A percentile compares a stretch with the other conserved stretches of the same genome.
phyloP scores from a whole-genome alignment of 1,139 yeast species.

The Candida buenavistaensis region DNA sequence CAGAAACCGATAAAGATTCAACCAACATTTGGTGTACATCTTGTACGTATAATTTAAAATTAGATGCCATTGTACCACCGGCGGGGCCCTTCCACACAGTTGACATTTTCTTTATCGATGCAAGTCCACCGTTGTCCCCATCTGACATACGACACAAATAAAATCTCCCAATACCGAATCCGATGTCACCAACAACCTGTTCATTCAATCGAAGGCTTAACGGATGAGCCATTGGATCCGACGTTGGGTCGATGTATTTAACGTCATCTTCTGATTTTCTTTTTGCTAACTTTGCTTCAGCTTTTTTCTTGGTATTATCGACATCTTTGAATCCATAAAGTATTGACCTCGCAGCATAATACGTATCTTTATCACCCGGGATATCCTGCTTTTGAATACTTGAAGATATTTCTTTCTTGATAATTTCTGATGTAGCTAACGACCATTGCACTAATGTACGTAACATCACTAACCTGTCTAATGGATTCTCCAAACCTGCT shows the following conservation, averaged over 20 bases:
- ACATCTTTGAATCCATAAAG: conserved; percentile 39
- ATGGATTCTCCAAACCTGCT: conserved; percentile 40
- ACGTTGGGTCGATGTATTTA: conserved; percentile 42
- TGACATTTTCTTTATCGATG: conserved; percentile 35
- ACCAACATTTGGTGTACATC: conserved; percentile 42
- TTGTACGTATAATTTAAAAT: conserved; percentile 52
- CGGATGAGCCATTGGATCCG: conserved; percentile 41
- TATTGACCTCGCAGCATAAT: conserved; percentile 41
- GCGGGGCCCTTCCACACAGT: conserved; percentile 20
- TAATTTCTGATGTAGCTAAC: conserved; percentile 39
- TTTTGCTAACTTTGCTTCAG: conserved; percentile 32
- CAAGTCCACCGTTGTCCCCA: conserved; percentile 39
- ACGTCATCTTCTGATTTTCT: conserved; percentile 28
- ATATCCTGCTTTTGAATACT: conserved; percentile 38
- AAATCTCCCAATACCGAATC: conserved; percentile 47
- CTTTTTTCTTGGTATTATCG: conserved; percentile 30
- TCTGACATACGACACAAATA: conserved; percentile 46
- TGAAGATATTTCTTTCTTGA: conserved; percentile 37
- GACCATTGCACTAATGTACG: conserved; percentile 53
- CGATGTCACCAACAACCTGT: conserved; percentile 47
- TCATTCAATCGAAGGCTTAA: conserved; percentile 42
- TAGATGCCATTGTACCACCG: conserved; percentile 28
- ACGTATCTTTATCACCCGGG: conserved; percentile 47
- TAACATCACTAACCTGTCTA: conserved; percentile 47
- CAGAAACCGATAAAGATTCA: conserved; percentile 28